These are phyloP conservation scores for Backusella macrospora DNA, from an alignment of 192 early-diverging fungal species.

Conservation along the genomic window DNA sequence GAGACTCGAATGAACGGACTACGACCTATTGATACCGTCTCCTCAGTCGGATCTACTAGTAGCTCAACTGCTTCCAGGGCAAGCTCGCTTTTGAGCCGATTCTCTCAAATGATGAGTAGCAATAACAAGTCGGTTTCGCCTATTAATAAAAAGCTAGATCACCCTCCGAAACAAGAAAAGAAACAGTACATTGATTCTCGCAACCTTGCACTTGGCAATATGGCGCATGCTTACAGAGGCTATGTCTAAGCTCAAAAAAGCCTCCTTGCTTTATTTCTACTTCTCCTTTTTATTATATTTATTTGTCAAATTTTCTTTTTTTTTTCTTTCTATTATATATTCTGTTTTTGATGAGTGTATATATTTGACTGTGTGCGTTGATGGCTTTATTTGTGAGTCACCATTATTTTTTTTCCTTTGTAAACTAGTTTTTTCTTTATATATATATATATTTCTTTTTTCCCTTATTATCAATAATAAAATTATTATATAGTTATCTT, in stretches of 20 bases:
- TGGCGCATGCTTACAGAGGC: background rate
- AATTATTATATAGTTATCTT: background rate
- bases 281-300: background rate
- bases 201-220: background rate
- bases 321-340: background rate
- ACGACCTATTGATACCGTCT: background rate
- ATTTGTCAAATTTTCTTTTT: background rate
- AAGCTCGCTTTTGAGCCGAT: slow-evolving; percentile 4
- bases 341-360: background rate
- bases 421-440: background rate
- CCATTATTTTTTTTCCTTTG: background rate
- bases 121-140: slow-evolving; percentile 6
- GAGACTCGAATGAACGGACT: background rate
- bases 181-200: background rate
- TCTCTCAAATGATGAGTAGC: slow-evolving; percentile 19
- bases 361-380: background rate
- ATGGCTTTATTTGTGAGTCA: background rate
- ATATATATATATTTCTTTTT: no score
- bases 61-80: background rate
- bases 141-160: background rate
- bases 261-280: background rate
- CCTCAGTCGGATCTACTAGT: background rate
- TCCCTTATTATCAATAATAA: no score
- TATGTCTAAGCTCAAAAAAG: background rate
- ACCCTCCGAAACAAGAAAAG: background rate